Conservation (phyloP, 768 basidiomycete genomes). For the Royoungia palumana region DNA sequence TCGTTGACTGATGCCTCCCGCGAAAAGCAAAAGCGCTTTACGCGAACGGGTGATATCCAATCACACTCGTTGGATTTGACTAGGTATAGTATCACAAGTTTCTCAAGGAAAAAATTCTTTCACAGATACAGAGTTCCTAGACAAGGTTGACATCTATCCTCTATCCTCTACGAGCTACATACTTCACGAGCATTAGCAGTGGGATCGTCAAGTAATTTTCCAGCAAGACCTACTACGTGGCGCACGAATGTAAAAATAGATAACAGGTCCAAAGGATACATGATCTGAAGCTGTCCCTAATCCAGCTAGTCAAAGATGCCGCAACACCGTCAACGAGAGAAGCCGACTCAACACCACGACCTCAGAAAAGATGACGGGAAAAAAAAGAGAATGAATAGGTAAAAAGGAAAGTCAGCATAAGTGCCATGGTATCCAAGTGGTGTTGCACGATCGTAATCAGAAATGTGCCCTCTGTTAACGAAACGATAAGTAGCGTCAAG, state of each 20-base stretch:
- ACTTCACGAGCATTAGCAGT: too few species aligned
- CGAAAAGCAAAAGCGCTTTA: too few species aligned
- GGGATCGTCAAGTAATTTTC: background rate
- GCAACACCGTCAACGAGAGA: slow-evolving; percentile 6
- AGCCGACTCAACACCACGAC: background rate
- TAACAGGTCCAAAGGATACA: slow-evolving; percentile 11
- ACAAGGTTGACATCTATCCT: too few species aligned
- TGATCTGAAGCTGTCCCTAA: slow-evolving; percentile 5
- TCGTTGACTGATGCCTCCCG: background rate
- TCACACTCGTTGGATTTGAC: too few species aligned
- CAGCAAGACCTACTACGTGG: too few species aligned
- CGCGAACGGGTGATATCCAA: too few species aligned
- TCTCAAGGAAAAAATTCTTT: too few species aligned
- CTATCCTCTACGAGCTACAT: too few species aligned
- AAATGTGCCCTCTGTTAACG: slow-evolving; percentile 5
- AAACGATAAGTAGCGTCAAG: slow-evolving; percentile 7
- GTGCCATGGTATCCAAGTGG: slow-evolving; percentile 25
- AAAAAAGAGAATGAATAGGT: slow-evolving; percentile 3
- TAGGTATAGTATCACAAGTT: too few species aligned
- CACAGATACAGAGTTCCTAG: too few species aligned
- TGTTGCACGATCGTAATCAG: slow-evolving; percentile 12
- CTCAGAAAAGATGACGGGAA: slow-evolving; percentile 6
- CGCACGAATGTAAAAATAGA: background rate
- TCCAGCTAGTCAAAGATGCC: slow-evolving; percentile 15
- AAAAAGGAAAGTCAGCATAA: slow-evolving; percentile 5